A percentile compares a stretch with the other conserved stretches of the same genome.
Evolutionary conservation across 495 filamentous ascomycete genomes (phyloP).

Genomic region (Penicillium soppii): DNA sequence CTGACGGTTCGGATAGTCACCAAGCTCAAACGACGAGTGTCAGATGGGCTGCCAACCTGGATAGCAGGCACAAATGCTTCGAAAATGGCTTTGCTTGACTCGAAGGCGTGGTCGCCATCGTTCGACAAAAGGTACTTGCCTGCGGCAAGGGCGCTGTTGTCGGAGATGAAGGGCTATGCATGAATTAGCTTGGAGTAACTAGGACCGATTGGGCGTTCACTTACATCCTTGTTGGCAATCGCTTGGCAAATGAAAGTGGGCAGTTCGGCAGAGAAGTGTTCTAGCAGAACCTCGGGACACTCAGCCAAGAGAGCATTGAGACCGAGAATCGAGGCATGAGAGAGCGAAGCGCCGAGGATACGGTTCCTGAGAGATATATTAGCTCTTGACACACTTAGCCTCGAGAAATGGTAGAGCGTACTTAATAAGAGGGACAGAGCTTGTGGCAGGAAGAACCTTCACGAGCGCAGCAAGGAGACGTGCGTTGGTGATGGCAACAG

Average conservation of each 20-base stretch:
- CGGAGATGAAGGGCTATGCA: constrained; percentile 70
- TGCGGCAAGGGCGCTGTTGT: constrained; percentile 90
- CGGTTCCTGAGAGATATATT: constrained; percentile 52
- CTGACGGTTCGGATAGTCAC: constrained; percentile 84
- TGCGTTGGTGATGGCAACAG: constrained; percentile 84
- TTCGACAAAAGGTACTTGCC: constrained; percentile 86
- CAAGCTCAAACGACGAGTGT: constrained; percentile 84
- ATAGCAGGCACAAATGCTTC: constrained; percentile 71
- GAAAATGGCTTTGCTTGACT: constrained; percentile 75
- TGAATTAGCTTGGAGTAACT: constrained; percentile 15
- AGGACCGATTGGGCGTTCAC: constrained; percentile 6
- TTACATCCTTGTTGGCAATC: constrained; percentile 71
- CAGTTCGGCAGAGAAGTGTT: constrained; percentile 68
- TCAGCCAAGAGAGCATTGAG: constrained; percentile 87
- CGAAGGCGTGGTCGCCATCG: constrained; percentile 45
- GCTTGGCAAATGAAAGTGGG: constrained; percentile 76
- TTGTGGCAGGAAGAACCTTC: constrained; percentile 70
- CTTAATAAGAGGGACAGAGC: constrained; percentile 70
- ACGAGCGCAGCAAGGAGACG: constrained; percentile 85
- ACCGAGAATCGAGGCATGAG: constrained; percentile 68
- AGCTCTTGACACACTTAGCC: not conserved
- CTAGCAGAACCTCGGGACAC: constrained; percentile 64
- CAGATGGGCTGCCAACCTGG: constrained; percentile 68
- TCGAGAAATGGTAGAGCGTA: constrained; percentile 27
- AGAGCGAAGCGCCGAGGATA: constrained; percentile 70